Conservation (phyloP, 2,329 filamentous ascomycete species). For the Colletotrichum liriopes region DNA sequence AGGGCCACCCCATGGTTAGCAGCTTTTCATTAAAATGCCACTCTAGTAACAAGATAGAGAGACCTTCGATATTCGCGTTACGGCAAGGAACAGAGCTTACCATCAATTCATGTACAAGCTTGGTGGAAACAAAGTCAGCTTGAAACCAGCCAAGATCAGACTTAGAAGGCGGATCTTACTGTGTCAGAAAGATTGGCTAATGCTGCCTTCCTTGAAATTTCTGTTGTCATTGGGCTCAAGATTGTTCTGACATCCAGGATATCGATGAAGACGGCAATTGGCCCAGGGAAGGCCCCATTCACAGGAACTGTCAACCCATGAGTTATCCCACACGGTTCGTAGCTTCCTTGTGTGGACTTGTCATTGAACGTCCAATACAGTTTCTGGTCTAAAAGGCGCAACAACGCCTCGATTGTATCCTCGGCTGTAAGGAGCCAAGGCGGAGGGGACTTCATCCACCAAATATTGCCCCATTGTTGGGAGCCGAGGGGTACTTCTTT, state of each 20-base stretch:
- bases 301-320: not conserved
- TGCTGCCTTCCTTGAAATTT: conserved; percentile 3
- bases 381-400: not conserved
- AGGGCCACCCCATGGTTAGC: not conserved
- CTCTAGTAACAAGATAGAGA: not conserved
- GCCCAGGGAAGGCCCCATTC: not conserved
- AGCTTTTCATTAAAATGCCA: accelerated
- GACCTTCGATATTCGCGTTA: not conserved
- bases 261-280: not conserved
- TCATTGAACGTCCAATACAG: conserved; percentile 16
- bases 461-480: not conserved
- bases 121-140: not conserved
- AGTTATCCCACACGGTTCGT: not conserved
- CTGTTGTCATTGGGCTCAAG: not conserved
- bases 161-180: not conserved
- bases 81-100: not conserved
- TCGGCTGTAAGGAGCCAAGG: not conserved
- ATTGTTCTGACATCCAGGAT: not conserved
- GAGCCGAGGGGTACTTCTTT: not conserved
- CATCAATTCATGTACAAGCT: conserved; percentile 10
- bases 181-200: conserved; percentile 9
- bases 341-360: not conserved
- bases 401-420: not conserved
- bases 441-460: conserved; percentile 4
- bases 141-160: not conserved